Evolutionary conservation across 176 grass and related monocot species (phyloP), one percentile per base, ranked within the genome.

Genomic region (Oryza nivara): DNA sequence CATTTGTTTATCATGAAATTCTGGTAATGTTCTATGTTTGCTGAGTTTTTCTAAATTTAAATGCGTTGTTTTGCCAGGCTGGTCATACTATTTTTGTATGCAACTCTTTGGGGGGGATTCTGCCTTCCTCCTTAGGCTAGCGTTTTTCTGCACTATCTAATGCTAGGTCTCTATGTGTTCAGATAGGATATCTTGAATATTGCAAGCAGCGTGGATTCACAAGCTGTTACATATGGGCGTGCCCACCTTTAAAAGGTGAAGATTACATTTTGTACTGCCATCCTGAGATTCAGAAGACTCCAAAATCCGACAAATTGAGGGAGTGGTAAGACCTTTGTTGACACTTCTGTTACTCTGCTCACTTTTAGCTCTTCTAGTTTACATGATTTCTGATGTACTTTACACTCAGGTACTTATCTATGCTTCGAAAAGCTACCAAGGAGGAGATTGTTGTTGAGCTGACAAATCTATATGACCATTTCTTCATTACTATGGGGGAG

Each of bases 161-260:
- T 68, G 70, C 64, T 23, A 71, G 51, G 78, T 54, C 11, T 86
- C 34, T 89, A 17, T 89, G 75, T n/a, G 11, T 89, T 65, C 88
- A 99, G 97, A 96, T 99, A 86, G 97, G 97, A 65, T 99, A 99
- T 85, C 97, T 99, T 86, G 97, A 99, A 88, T 99, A 99, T 76
- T 99, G 97, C 92, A 99, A 99, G 73, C 94, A 89, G 56, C 97
- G 97, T 65, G 97, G 97, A 36, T 99, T 99, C 78, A 92, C 97
- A 80, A 99, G 97, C 88, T 99, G 97, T 92, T 99, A 99, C 68
- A 99, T 99, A 88, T 99, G 97, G 97, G 97, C 97, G 58, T 99
- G 93, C 65, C 97, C 97, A 78, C 97, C 97, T 85, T 78, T 99
- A 75, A 99, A 96, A 68, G 97, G 97, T 64, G 97, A 99, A 96